Percentiles rank a stretch among this genome's conserved stretches.
Conservation (phyloP, 2,329 filamentous ascomycete genomes). For the Colletotrichum karsti region DNA sequence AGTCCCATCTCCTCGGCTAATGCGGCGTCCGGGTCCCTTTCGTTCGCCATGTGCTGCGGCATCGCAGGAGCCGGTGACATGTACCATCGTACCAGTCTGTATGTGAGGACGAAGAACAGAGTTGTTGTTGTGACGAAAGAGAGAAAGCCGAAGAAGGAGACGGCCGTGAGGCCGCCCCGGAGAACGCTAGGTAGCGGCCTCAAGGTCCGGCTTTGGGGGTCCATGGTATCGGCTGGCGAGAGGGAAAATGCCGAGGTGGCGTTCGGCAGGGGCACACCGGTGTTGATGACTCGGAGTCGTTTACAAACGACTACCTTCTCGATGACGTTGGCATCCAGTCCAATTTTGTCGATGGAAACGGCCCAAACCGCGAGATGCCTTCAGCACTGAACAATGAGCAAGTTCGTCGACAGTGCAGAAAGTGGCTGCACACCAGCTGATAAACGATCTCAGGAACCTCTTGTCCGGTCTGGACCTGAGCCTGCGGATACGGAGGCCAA, state of each 20-base stretch:
- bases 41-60: slow-evolving; percentile 37
- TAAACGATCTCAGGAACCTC: slow-evolving; percentile 1
- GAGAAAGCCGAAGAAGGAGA: slow-evolving; percentile 43
- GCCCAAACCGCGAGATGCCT: background rate
- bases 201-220: slow-evolving; percentile 34
- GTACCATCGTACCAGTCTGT: slow-evolving; percentile 45
- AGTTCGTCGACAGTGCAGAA: background rate
- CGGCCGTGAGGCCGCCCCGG: slow-evolving; percentile 43
- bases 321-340: slow-evolving; percentile 4
- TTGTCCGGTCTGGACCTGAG: background rate
- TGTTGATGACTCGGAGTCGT: background rate
- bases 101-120: slow-evolving; percentile 43
- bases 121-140: slow-evolving; percentile 44
- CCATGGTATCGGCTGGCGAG: slow-evolving; percentile 8
- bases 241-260: background rate
- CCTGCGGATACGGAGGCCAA: slow-evolving; percentile 1
- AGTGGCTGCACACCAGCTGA: slow-evolving; percentile 12
- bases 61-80: slow-evolving; percentile 31
- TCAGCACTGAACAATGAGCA: background rate
- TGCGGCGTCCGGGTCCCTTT: slow-evolving; percentile 41
- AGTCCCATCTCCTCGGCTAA: slow-evolving; percentile 31
- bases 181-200: slow-evolving; percentile 44
- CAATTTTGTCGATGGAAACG: background rate
- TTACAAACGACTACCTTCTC: background rate
- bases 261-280: background rate